phyloP scores from a whole-genome alignment of 306 rosid species.

The Dalbergia cultrata region DNA sequence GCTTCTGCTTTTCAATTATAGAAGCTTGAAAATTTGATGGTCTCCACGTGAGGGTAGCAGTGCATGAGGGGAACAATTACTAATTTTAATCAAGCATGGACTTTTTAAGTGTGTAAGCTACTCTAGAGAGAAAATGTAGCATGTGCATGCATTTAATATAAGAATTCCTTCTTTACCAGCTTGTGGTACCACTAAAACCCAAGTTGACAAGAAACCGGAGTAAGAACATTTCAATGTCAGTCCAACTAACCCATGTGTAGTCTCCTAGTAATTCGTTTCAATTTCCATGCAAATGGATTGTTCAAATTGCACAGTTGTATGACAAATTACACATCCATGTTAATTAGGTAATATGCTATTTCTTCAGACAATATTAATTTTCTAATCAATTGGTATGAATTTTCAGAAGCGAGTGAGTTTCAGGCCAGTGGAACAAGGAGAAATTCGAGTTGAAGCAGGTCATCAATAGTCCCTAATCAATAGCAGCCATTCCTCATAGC shows the following conservation, averaged over 20 bases:
- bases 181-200: neutral
- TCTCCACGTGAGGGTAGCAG: neutral
- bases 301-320: neutral
- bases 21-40: neutral
- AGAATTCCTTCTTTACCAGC: neutral
- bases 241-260: conserved; percentile 5
- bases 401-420: conserved; percentile 78
- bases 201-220: conserved; percentile 5
- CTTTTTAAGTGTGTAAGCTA: neutral
- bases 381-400: conserved; percentile 14
- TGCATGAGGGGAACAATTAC: conserved; percentile 13
- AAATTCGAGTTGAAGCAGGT: conserved; percentile 45
- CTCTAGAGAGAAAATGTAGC: neutral
- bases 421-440: conserved; percentile 56
- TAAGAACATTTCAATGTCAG: neutral
- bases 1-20: neutral
- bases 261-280: conserved; percentile 4
- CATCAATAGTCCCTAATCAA: conserved; percentile 23
- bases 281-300: conserved; percentile 9
- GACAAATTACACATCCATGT: neutral
- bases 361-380: conserved; percentile 6
- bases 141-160: neutral
- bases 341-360: neutral
- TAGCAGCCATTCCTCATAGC: conserved; percentile 20
- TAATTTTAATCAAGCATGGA: neutral